Evolutionary conservation across 2,329 filamentous ascomycete genomes (phyloP), one percentile per base, ranked within the genome.

Genomic region (Trichoderma koningii): DNA sequence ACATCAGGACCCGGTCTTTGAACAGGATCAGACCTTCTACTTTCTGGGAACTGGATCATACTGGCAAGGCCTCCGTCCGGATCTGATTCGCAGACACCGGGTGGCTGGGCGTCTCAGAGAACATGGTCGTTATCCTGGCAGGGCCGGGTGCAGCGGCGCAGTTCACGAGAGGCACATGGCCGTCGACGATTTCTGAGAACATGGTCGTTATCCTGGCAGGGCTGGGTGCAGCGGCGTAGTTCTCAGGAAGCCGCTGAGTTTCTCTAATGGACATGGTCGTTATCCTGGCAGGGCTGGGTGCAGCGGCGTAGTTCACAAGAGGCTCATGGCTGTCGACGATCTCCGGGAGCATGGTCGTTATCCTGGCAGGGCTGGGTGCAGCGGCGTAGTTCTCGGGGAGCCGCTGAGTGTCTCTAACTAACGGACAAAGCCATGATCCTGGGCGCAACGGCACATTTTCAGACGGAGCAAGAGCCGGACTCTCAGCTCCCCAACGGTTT

Each of bases 181-280:
- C 34, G 59, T 38, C 5, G n/a, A 51, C 26, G 17, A 12, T 38
- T 47, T 38, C 50, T 15, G 19, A 47, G 59, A 26, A 23, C 59
- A 55, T 63, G 41, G 21, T 30, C 59, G 50, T 55, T 26, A 63
- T 59, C 55, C 55, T 59, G 55, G 44, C 55, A 59, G 55, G 55
- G 55, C 44, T 48, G 55, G 55, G 55, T 59, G 55, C 55, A 59
- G 55, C 55, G 55, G 42, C 23, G 34, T 59, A 59, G 55, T 5
- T 48, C 44, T 12, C 30, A 56, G 28, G 41, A 56, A 56, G 34
- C 34, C 4, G 34, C 34, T 38, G 34, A 12, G 34, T 38, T 1
- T 38, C 14, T 28, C 55, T 21, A 5, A n/a, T n/a, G 28, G 41
- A 45, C 41, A 10, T 26, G 55, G 30, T 34, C 30, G 30, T 34